These are phyloP conservation scores for Exophiala sp. DNA, from an alignment of 2,329 filamentous ascomycete species.

Conservation along the genomic window DNA sequence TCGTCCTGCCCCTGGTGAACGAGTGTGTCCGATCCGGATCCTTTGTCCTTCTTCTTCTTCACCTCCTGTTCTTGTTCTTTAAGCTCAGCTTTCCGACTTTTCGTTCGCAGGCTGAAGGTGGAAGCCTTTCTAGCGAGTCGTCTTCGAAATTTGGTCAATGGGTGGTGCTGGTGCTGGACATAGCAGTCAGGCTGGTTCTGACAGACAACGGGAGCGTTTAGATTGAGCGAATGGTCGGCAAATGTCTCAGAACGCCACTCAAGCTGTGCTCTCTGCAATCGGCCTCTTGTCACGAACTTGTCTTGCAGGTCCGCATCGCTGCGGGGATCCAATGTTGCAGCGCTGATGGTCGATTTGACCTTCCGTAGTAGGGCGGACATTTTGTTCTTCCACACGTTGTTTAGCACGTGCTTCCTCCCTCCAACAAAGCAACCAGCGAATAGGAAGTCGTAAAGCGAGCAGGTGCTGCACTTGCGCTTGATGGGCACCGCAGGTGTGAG, in stretches of 20 bases:
- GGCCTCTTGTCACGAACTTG: slow-evolving; percentile 5
- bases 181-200: slow-evolving; percentile 7
- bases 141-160: slow-evolving; percentile 20
- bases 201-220: slow-evolving; percentile 4
- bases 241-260: slow-evolving; percentile 3
- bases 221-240: slow-evolving; percentile 6
- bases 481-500: background rate
- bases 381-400: background rate
- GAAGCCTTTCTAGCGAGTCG: slow-evolving; percentile 26
- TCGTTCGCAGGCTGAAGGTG: slow-evolving; percentile 23
- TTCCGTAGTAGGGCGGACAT: slow-evolving; percentile 26
- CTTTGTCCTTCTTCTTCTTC: slow-evolving; percentile 8
- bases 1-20: background rate
- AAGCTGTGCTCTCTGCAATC: slow-evolving; percentile 9
- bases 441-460: slow-evolving; percentile 4
- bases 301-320: slow-evolving; percentile 1
- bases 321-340: slow-evolving; percentile 1
- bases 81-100: slow-evolving; percentile 14
- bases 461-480: slow-evolving; percentile 3
- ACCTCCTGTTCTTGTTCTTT: slow-evolving; percentile 2
- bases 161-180: slow-evolving; percentile 1
- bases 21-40: background rate
- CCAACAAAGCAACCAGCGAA: background rate
- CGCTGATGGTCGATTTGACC: slow-evolving; percentile 21
- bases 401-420: slow-evolving; percentile 3